Base-by-base conservation (phyloP, 2,329 filamentous ascomycete genomes). In the Tolypocladium tropicale region DNA sequence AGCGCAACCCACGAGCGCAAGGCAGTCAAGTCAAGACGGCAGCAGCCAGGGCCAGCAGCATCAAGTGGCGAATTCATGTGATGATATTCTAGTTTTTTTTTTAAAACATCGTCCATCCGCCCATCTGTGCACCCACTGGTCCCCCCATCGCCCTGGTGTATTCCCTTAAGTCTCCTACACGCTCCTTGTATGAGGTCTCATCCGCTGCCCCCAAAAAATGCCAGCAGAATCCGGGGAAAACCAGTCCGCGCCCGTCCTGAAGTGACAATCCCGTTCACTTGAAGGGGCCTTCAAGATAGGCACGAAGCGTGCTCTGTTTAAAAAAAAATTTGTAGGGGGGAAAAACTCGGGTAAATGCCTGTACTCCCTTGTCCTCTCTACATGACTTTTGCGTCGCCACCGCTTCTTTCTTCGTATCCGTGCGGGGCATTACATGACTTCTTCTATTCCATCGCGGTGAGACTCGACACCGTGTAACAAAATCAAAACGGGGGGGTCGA, bases 331-430 rank as follows among this genome's bases (percentile, higher is more conserved):
- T n/a, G n/a, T 60, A 61, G 57, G 56, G 52, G 55, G 50, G 62
- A 58, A 64, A 61, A 55, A 54, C 23, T 50, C 51, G 57, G 53
- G 34, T 55, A 56, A 57, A 59, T 69, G 65, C 68, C 70, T 68
- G 66, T 69, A 72, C 69, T 72, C 70, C 70, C 67, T n/a, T 64
- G 63, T 64, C 66, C 67, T 70, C 67, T 71, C 70, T 73, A 73
- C 71, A 73, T 73, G 71, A 73, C 60, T 72, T 73, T 72, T 70
- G 61, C 59, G 58, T 67, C 60, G 66, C 70, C 68, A 61, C 64
- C 65, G 66, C 65, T 65, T 63, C 63, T 63, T 61, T 59, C 52
- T 49, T 57, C 52, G 50, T 54, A 67, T 67, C 61, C 62, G 59
- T 62, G 64, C 64, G 66, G 66, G 65, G 68, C 70, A 67, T 63